These are phyloP conservation scores for Podospora comata DNA, from an alignment of 495 filamentous ascomycete genomes.

Conservation along the genomic window DNA sequence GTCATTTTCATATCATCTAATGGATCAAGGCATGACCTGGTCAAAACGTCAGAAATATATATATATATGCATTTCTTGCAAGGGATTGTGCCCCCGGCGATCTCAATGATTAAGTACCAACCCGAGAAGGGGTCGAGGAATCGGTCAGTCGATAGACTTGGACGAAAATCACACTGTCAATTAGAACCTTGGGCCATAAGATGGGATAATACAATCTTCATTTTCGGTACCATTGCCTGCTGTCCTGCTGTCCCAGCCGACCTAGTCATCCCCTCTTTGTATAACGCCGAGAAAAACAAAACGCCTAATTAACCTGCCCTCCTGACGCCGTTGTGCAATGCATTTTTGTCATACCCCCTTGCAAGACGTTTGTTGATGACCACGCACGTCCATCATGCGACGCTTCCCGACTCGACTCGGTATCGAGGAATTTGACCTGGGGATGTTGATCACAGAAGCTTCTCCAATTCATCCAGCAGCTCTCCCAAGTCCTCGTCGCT, in stretches of 20 bases:
- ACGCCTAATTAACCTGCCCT: not conserved
- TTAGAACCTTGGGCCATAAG: too few species aligned
- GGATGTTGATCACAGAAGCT: slow-evolving; percentile 45
- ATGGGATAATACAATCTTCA: not conserved
- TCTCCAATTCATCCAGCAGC: slow-evolving; percentile 83
- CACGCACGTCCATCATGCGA: not conserved
- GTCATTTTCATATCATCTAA: too few species aligned
- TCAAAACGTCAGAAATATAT: too few species aligned
- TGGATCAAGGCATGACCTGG: too few species aligned
- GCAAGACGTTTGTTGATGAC: not conserved
- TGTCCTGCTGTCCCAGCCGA: not conserved
- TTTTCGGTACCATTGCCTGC: not conserved
- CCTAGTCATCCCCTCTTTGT: not conserved
- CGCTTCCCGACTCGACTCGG: not conserved
- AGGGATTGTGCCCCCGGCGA: too few species aligned
- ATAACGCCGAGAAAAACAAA: not conserved
- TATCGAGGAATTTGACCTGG: too few species aligned
- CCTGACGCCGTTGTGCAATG: not conserved
- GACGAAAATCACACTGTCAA: too few species aligned
- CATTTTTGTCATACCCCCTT: not conserved
- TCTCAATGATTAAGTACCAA: too few species aligned
- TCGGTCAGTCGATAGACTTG: too few species aligned
- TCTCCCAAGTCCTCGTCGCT: slow-evolving; percentile 81
- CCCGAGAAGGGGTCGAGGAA: too few species aligned
- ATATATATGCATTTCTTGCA: too few species aligned